Percentiles rank a stretch among this genome's conserved stretches.
phyloP scores from a whole-genome alignment of 306 rosid genomes.

The Cucurbita pepo region DNA sequence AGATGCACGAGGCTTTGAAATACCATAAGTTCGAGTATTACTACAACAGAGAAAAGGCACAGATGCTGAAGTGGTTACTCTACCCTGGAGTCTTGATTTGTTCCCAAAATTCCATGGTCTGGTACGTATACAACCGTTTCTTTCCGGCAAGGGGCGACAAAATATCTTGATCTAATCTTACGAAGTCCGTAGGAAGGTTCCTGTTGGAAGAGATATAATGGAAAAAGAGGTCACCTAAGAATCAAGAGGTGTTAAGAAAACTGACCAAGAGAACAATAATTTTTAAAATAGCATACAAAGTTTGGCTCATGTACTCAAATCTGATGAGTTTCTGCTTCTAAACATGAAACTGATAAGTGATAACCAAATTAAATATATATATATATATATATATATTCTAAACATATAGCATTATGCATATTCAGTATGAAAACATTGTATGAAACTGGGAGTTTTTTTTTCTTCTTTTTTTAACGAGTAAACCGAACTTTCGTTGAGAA shows the following conservation, averaged over 20 bases:
- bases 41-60: background rate
- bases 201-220: slow-evolving; percentile 24
- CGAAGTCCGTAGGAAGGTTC: slow-evolving; percentile 61
- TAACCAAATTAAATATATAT: background rate
- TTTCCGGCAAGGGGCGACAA: slow-evolving; percentile 96
- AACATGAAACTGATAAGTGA: background rate
- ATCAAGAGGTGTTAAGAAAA: background rate
- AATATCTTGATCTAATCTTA: slow-evolving; percentile 96
- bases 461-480: no score
- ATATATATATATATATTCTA: no score
- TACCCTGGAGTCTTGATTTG: slow-evolving; percentile 98
- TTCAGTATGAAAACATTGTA: background rate
- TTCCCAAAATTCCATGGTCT: slow-evolving; percentile 91
- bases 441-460: background rate
- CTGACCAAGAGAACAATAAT: background rate
- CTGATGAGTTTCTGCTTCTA: background rate
- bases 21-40: background rate
- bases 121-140: slow-evolving; percentile 70
- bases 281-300: background rate
- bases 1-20: background rate
- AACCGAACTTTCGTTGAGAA: no score
- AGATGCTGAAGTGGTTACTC: background rate
- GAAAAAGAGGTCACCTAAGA: background rate
- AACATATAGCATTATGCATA: background rate
- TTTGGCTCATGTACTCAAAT: background rate